Evolutionary conservation across 2,329 filamentous ascomycete species (phyloP).

Genomic region (Hirsutella thompsonii): DNA sequence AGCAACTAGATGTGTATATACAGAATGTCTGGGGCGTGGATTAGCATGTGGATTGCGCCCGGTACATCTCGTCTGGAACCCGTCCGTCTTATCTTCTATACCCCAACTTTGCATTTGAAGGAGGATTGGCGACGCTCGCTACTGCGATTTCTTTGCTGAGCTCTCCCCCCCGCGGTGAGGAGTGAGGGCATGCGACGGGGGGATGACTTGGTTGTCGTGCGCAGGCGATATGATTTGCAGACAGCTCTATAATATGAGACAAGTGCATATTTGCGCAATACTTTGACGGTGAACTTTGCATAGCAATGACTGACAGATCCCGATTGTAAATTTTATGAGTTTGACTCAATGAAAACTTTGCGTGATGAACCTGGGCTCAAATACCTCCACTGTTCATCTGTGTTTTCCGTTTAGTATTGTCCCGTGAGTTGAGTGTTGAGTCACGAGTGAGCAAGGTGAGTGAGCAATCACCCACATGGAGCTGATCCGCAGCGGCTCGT

Average conservation of each 20-base stretch:
- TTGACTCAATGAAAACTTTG: too few species aligned
- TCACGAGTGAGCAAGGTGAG: too few species aligned
- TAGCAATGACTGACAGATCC: too few species aligned
- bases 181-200: background rate
- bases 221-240: background rate
- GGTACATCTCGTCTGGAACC: background rate
- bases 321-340: too few species aligned
- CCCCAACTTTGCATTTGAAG: background rate
- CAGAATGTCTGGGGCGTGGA: background rate
- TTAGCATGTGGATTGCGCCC: background rate
- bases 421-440: too few species aligned
- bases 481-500: too few species aligned
- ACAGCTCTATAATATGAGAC: conserved; percentile 1
- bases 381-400: too few species aligned
- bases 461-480: too few species aligned
- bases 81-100: background rate
- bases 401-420: too few species aligned
- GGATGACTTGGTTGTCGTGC: background rate
- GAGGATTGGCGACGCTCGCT: background rate
- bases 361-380: too few species aligned
- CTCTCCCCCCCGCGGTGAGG: background rate
- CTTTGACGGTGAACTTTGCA: too few species aligned
- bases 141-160: background rate
- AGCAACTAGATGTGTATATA: background rate
- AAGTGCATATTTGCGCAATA: background rate